Conservation (phyloP, 805 yeast species). For the Candida tammaniensis region DNA sequence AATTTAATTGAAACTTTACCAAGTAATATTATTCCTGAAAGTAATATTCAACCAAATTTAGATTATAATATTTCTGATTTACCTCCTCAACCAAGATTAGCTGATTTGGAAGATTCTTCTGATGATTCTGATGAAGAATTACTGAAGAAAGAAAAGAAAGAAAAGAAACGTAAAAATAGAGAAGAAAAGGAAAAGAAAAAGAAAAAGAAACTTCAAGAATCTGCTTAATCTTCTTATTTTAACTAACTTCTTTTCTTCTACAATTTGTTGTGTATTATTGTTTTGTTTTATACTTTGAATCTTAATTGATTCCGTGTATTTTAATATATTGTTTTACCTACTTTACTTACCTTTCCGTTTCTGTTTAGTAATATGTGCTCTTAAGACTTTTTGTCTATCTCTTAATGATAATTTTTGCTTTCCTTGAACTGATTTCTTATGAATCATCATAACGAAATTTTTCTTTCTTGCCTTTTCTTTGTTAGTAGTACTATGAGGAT, state of each 20-base stretch:
- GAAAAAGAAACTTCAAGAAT: conserved; percentile 17
- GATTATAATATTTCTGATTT: conserved; percentile 14
- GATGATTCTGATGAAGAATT: conserved; percentile 9
- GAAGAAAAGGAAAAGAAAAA: conserved; percentile 17
- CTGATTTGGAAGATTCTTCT: conserved; percentile 4
- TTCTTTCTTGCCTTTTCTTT: conserved; percentile 96
- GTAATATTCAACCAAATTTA: conserved; percentile 9
- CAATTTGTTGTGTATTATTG: background rate
- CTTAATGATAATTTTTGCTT: conserved; percentile 86
- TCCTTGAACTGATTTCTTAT: conserved; percentile 90
- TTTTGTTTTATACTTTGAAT: conserved; percentile 7
- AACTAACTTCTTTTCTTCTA: conserved; percentile 4
- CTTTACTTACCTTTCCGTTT: conserved; percentile 68
- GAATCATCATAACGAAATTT: conserved; percentile 99
- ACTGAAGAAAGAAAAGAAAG: conserved; percentile 50
- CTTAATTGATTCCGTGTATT: background rate
- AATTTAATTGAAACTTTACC: conserved; percentile 4
- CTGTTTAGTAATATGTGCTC: conserved; percentile 86
- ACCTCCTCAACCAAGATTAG: conserved; percentile 8
- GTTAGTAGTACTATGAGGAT: conserved; percentile 83
- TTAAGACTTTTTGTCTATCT: conserved; percentile 82
- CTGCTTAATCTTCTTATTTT: too few relatives aligned
- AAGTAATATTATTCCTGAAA: background rate
- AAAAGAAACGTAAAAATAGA: conserved; percentile 29
- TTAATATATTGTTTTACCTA: background rate